Conservation (phyloP, 805 yeast species). For the Zygosaccharomyces bailii region DNA sequence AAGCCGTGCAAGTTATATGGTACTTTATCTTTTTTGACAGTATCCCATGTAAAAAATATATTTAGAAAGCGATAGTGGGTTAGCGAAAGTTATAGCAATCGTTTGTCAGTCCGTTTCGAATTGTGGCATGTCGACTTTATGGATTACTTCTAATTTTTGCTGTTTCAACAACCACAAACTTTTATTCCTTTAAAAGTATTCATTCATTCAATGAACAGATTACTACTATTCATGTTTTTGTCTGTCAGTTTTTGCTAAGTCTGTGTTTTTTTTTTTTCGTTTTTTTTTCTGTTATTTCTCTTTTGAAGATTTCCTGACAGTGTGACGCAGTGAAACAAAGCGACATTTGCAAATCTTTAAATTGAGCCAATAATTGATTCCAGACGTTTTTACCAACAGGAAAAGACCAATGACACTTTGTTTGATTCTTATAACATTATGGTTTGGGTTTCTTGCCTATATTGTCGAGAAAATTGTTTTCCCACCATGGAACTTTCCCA, state of each 20-base stretch:
- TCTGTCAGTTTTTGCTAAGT: background rate
- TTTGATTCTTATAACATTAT: conserved; percentile 2
- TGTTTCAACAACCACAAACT: no score
- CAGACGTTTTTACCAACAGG: background rate
- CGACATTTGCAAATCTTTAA: conserved; percentile 2
- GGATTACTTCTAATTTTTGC: no score
- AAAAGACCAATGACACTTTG: conserved; percentile 4
- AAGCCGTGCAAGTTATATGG: background rate
- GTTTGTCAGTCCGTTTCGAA: no score
- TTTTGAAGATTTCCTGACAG: background rate
- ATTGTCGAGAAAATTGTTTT: conserved; percentile 23
- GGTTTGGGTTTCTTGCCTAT: conserved; percentile 7
- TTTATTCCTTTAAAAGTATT: no score
- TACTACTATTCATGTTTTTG: no score
- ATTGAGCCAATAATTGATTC: background rate
- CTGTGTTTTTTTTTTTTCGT: background rate
- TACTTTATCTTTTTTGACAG: background rate
- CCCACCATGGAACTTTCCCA: conserved; percentile 53
- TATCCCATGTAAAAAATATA: no score
- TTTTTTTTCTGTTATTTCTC: background rate
- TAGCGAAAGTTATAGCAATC: no score
- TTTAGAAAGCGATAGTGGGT: no score
- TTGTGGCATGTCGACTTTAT: no score
- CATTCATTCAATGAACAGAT: no score
- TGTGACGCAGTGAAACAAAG: conserved; percentile 5